Evolutionary conservation across 2,329 filamentous ascomycete species (phyloP).

Genomic region (Aspergillus melleus): DNA sequence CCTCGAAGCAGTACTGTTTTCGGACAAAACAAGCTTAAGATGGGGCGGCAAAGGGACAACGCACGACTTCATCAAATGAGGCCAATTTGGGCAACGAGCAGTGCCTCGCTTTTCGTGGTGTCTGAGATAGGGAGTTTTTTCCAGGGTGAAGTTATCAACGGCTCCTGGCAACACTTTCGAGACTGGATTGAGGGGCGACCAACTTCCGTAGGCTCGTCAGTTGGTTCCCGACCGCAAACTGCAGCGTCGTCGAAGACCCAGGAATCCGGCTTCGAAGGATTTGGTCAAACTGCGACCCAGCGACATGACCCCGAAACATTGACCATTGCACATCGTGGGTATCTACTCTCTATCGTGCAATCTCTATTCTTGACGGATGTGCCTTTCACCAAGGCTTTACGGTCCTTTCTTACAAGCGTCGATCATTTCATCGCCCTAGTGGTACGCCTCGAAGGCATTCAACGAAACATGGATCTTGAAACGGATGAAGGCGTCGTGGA

Average conservation of each 20-base stretch:
- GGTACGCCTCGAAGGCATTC: constrained; percentile 72
- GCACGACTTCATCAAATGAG: constrained; percentile 68
- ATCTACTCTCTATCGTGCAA: constrained; percentile 65
- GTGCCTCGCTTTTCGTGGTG: constrained; percentile 83
- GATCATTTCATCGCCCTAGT: constrained; percentile 80
- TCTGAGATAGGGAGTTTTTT: constrained; percentile 86
- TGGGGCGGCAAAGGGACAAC: constrained; percentile 65
- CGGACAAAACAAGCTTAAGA: constrained; percentile 60
- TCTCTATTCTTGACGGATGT: constrained; percentile 46
- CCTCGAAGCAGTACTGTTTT: constrained; percentile 61
- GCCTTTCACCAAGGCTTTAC: constrained; percentile 42
- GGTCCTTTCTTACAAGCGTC: constrained; percentile 52
- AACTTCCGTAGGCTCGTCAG: constrained; percentile 22
- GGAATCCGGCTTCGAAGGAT: constrained; percentile 8
- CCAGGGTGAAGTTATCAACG: constrained; percentile 82
- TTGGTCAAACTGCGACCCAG: constrained; percentile 20
- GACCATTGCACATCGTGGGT: constrained; percentile 73
- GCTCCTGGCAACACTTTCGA: constrained; percentile 77
- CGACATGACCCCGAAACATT: constrained; percentile 82
- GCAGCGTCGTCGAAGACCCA: constrained; percentile 30
- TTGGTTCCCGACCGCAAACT: constrained; percentile 41
- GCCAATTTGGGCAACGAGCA: constrained; percentile 85
- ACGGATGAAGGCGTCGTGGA: constrained; percentile 79
- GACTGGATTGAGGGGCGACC: constrained; percentile 64
- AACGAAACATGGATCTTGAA: constrained; percentile 77